Percentiles rank a stretch among this genome's conserved stretches.
These are phyloP conservation scores for Mycena rosella DNA, from an alignment of 768 basidiomycete genomes.

Conservation along the genomic window DNA sequence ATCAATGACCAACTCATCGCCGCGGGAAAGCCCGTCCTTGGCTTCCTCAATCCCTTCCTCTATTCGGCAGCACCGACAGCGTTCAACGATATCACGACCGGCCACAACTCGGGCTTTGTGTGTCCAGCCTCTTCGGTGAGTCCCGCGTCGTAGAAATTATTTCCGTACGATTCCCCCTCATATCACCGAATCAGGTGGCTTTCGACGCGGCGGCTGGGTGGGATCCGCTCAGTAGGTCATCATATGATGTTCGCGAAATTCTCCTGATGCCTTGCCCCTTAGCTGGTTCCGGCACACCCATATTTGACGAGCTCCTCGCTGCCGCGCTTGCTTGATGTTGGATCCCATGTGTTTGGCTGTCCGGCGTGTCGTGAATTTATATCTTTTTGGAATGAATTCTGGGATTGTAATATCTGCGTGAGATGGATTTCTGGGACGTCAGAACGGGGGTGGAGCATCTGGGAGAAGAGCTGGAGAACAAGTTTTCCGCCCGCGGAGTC, in stretches of 20 bases:
- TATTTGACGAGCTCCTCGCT: conserved; percentile 1
- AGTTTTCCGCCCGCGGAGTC: conserved; percentile 42
- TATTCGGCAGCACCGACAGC: conserved; percentile 11
- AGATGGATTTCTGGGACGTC: conserved; percentile 3
- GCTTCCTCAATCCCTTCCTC: conserved; percentile 41
- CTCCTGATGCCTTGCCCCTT: not conserved
- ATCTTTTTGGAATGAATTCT: too few relatives aligned
- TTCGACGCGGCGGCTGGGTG: conserved; percentile 16
- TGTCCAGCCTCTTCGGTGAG: conserved; percentile 13
- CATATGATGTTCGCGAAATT: not conserved
- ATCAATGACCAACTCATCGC: conserved; percentile 56
- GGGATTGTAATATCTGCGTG: too few relatives aligned
- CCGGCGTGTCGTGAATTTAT: too few relatives aligned
- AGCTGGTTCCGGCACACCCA: conserved; percentile 15
- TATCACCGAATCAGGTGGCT: not conserved
- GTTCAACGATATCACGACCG: conserved; percentile 9
- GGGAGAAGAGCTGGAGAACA: conserved; percentile 35
- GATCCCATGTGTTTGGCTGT: too few relatives aligned
- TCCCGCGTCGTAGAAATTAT: not conserved
- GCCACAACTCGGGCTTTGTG: conserved; percentile 21
- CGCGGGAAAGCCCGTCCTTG: conserved; percentile 46
- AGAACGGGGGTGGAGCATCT: conserved; percentile 39
- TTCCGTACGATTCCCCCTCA: not conserved
- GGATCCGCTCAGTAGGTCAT: conserved; percentile 19
- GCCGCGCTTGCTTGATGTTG: too few relatives aligned